phyloP scores from a whole-genome alignment of 108 stramenopile species.

The Schizochytrium sp. region DNA sequence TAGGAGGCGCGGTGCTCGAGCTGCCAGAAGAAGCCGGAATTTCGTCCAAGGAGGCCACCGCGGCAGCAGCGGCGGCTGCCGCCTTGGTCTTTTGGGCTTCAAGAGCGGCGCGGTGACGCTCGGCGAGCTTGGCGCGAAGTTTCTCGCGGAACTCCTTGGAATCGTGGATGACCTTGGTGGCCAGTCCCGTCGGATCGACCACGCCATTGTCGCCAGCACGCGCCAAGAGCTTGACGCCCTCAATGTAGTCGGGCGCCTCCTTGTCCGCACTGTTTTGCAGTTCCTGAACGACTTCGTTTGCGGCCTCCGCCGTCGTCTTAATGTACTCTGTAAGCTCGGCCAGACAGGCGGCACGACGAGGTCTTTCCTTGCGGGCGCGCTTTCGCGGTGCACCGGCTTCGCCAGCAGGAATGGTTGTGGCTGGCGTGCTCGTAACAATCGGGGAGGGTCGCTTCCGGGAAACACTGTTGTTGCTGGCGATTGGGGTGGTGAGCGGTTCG shows the following conservation, averaged over 20 bases:
- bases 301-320: neutral
- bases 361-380: neutral
- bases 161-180: neutral
- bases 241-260: neutral
- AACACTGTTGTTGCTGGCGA: neutral
- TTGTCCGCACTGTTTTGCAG: neutral
- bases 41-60: neutral
- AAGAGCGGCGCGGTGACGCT: neutral
- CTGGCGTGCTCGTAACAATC: too few relatives aligned
- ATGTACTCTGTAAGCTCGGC: neutral
- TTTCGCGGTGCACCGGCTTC: neutral
- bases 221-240: constrained; percentile 3
- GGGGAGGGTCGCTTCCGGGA: neutral
- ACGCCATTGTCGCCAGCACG: neutral
- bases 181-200: neutral
- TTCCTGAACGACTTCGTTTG: neutral
- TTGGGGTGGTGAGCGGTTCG: neutral
- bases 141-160: neutral
- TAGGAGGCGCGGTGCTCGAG: too few relatives aligned
- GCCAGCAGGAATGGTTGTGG: neutral
- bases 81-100: neutral
- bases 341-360: neutral
- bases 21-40: too few relatives aligned
- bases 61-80: neutral
- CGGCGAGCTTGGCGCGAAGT: neutral